A percentile compares a stretch with the other conserved stretches of the same genome.
These are phyloP conservation scores for Fulvia fulva DNA, from an alignment of 2,329 filamentous ascomycete genomes.

Conservation along the genomic window DNA sequence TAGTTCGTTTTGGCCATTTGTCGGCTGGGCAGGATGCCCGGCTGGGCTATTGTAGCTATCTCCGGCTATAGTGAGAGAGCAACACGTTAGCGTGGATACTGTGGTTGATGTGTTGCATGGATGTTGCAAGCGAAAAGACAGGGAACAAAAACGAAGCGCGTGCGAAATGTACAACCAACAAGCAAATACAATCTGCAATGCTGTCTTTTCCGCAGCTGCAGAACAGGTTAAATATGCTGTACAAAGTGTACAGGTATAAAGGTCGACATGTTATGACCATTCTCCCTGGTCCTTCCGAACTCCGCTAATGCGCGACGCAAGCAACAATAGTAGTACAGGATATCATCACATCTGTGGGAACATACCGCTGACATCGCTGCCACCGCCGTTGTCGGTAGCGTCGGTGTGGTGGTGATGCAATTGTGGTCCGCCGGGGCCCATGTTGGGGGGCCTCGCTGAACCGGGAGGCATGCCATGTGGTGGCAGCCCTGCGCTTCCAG, in stretches of 20 bases:
- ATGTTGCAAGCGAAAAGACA: conserved; percentile 28
- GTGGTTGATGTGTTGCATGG: conserved; percentile 26
- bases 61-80: conserved; percentile 49
- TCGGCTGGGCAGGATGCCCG: conserved; percentile 63
- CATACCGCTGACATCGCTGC: conserved; percentile 85
- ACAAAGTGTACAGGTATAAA: conserved; percentile 24
- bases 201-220: neutral
- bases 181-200: conserved; percentile 26
- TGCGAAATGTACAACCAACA: conserved; percentile 22
- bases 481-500: conserved; percentile 56
- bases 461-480: conserved; percentile 57
- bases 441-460: conserved; percentile 58
- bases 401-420: conserved; percentile 71
- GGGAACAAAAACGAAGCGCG: conserved; percentile 17
- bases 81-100: conserved; percentile 40
- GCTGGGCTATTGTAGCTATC: conserved; percentile 57
- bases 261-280: conserved; percentile 20
- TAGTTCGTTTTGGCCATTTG: conserved; percentile 49
- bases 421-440: conserved; percentile 52
- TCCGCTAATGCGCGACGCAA: conserved; percentile 15
- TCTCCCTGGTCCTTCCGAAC: conserved; percentile 16
- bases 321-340: conserved; percentile 39
- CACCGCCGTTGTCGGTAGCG: conserved; percentile 62
- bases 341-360: conserved; percentile 77
- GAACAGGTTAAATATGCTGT: conserved; percentile 22